These are phyloP conservation scores for Wickerhamomyces ciferrii DNA, from an alignment of 805 yeast genomes.

Conservation along the genomic window DNA sequence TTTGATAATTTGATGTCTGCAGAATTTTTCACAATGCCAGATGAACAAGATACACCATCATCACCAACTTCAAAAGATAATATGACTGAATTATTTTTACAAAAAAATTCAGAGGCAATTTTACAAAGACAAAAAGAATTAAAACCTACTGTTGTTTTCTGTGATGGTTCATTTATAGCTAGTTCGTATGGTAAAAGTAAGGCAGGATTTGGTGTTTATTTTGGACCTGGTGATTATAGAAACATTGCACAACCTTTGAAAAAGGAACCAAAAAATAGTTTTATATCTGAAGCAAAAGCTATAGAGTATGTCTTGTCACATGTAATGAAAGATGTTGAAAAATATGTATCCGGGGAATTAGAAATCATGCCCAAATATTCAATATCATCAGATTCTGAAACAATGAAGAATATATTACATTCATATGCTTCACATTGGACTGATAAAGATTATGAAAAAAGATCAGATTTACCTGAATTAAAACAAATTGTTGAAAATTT, in stretches of 20 bases:
- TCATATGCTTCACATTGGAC: constrained; percentile 58
- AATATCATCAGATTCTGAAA: constrained; percentile 69
- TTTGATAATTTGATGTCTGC: constrained; percentile 18
- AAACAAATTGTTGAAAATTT: constrained; percentile 37
- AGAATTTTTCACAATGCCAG: neutral
- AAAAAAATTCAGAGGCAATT: neutral
- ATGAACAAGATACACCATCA: neutral
- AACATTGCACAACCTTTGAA: constrained; percentile 51
- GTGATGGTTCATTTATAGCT: constrained; percentile 65
- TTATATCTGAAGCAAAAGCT: constrained; percentile 76
- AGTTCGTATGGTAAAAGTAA: constrained; percentile 46
- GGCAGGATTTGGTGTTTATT: constrained; percentile 78
- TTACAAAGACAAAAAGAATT: constrained; percentile 6
- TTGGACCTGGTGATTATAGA: constrained; percentile 47
- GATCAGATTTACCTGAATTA: constrained; percentile 23
- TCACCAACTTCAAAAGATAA: constrained; percentile 1
- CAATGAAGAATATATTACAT: constrained; percentile 50
- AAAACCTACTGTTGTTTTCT: constrained; percentile 35
- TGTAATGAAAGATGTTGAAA: constrained; percentile 29
- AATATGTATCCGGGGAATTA: constrained; percentile 11
- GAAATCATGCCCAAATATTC: constrained; percentile 24
- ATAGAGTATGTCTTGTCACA: constrained; percentile 47
- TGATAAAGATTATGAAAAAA: constrained; percentile 44
- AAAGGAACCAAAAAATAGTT: constrained; percentile 58
- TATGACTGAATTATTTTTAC: constrained; percentile 1